Base-by-base conservation (phyloP, 805 yeast species). In the Blastobotrys peoriensis region DNA sequence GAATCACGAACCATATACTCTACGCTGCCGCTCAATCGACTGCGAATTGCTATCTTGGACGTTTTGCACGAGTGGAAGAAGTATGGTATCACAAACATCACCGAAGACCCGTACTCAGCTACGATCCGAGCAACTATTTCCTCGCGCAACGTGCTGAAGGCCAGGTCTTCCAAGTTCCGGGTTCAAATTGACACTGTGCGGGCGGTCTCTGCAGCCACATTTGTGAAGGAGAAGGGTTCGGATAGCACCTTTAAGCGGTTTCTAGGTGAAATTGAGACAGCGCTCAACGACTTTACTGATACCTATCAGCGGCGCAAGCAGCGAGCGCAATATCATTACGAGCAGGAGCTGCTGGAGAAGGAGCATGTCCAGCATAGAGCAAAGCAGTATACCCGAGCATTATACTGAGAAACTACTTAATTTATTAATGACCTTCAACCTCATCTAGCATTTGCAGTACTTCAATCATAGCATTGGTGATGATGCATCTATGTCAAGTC, bases 51-150 rank as follows among this genome's bases (percentile, higher is more conserved):
- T 9, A 46, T 66, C 16, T 49, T 59, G 10, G 61, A 55, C 35
- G 50, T 63, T 6, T 51, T 66, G 23, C 53, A 53, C 33, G 64
- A 58, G 18, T 67, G 71, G 71, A 49, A 57, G 41, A 56, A 59
- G 44, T 63, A 63, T 34, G 71, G 71, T 3, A 57, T 67, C 38
- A 48, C 63, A 9, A 47, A 57, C 23, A 47, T 61, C 36, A 45
- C 42, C 10, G 59, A 56, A 41, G 61, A 62, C 22, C 42, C 53
- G 10, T 43, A 52, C 13, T 47, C 50, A 30, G 54, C 57, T 23
- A 53, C 56, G 15, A 59, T 66, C 16, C 46, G 51, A 6, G 68
- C 65, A 8, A 49, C 56, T 2, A 58, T 67, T 28, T 53, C 59
- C 21, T 56, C 65, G 15, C 53, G 54, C 30, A 67, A 67, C 38